Evolutionary conservation across 1,139 yeast genomes (phyloP), one percentile per base, ranked within the genome.

Genomic region (Geotrichum europaeum): DNA sequence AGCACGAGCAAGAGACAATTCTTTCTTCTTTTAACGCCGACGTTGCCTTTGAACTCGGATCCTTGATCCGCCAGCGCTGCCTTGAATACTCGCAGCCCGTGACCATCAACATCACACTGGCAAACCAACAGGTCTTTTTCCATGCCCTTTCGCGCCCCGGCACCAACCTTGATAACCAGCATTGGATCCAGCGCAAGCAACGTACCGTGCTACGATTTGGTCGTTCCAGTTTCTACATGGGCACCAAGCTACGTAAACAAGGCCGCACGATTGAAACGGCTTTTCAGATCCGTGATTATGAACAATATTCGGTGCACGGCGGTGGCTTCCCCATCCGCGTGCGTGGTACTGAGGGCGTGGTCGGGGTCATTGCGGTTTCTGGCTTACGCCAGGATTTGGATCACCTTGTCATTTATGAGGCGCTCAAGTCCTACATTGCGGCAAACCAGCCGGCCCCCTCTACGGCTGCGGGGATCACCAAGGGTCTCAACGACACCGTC

Each of bases 261-360:
- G 67, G 67, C 56, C 65, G 67, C 45, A 65, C 70, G 28, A 58
- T 70, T 20, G 67, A 65, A 45, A 77, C 78, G 22, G 79, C 78
- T n/a, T 75, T 77, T 62, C 79, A 75, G 65, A 68, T 75, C 25
- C 74, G 78, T 28, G 75, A 79, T 22, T 64, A 66, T 32, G 84
- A 83, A n/a, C 47, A 40, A 22, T 84, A 77, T 66, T 84, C 87
- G 12, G 72, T 78, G 56, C 87, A 84, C 66, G 89, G 88, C 12
- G 89, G 89, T 53, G 82, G 84, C 59, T 79, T 84, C 59, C 87
- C 88, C 1, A 72, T 84, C 56, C 76, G 79, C 57, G 74, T 82
- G 20, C 70, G 72, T 13, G 76, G 76, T 32, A 69, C 75, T 49
- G 84, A 79, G 64, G 78, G 79, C 24, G 74, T 83, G 32, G 75